A percentile compares a stretch with the other conserved stretches of the same genome.
phyloP scores from a whole-genome alignment of 805 yeast genomes.

The Tetrapisispora nanseiensis region DNA sequence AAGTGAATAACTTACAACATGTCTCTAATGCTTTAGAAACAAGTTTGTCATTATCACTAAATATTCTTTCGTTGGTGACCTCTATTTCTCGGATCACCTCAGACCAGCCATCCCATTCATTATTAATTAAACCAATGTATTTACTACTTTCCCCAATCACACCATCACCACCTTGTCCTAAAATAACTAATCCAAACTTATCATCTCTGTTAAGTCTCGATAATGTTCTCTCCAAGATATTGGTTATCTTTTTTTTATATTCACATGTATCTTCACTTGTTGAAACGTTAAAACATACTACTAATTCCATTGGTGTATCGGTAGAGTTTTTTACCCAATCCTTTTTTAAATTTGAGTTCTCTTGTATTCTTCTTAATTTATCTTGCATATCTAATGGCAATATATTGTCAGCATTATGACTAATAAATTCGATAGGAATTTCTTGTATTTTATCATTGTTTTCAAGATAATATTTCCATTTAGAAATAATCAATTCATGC shows the following conservation, averaged over 20 bases:
- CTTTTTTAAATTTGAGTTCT: background rate
- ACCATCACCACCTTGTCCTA: conserved; percentile 38
- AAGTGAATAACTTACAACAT: conserved; percentile 11
- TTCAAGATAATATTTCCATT: conserved; percentile 34
- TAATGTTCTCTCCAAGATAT: conserved; percentile 23
- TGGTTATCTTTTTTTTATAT: conserved; percentile 22
- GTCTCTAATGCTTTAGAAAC: conserved; percentile 16
- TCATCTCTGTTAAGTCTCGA: conserved; percentile 30
- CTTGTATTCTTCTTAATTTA: conserved; percentile 2
- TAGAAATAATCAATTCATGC: conserved; percentile 7
- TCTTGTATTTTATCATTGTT: conserved; percentile 2
- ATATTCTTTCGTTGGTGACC: conserved; percentile 15
- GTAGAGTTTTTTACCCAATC: conserved; percentile 10
- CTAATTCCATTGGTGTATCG: conserved; percentile 31
- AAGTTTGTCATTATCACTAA: conserved; percentile 12
- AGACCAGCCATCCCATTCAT: conserved; percentile 42
- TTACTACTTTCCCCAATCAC: conserved; percentile 30
- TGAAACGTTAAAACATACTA: conserved; percentile 34
- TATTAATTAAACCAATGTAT: conserved; percentile 38
- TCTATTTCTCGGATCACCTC: conserved; percentile 33
- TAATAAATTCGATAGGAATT: conserved; percentile 33
- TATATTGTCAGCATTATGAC: conserved; percentile 42
- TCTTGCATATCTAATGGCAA: conserved; percentile 18
- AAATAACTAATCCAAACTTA: conserved; percentile 38
- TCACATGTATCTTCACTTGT: conserved; percentile 15